phyloP scores from a whole-genome alignment of 1,284 basidiomycete genomes.

The Ceratobasidium sp. region DNA sequence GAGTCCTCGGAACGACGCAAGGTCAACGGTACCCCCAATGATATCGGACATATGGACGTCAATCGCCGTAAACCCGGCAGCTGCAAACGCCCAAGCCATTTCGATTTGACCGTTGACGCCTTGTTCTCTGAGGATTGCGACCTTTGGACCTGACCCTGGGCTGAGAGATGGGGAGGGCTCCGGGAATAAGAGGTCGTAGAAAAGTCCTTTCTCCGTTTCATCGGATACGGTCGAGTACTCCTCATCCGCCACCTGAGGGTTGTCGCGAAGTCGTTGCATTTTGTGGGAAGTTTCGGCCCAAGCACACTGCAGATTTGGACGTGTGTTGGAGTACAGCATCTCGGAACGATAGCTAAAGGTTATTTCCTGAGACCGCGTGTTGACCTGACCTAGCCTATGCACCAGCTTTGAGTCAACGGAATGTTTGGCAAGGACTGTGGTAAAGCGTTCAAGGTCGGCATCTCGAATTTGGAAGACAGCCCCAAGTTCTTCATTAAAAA shows the following conservation, averaged over 20 bases:
- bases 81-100: slow-evolving; percentile 98
- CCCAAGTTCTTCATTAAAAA: slow-evolving; percentile 98
- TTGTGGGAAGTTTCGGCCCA: slow-evolving; percentile 97
- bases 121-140: slow-evolving; percentile 97
- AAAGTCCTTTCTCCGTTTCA: slow-evolving; percentile 75
- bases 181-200: slow-evolving; percentile 67
- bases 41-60: slow-evolving; percentile 99
- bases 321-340: slow-evolving; percentile 74
- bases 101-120: slow-evolving; percentile 98
- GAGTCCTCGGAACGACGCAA: slow-evolving; percentile 84
- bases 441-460: slow-evolving; percentile 71
- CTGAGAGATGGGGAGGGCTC: slow-evolving; percentile 43
- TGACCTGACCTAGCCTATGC: slow-evolving; percentile 81
- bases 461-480: slow-evolving; percentile 89
- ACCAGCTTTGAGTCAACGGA: slow-evolving; percentile 83
- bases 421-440: slow-evolving; percentile 70
- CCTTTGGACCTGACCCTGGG: slow-evolving; percentile 75
- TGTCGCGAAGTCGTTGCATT: slow-evolving; percentile 93
- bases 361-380: slow-evolving; percentile 64
- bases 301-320: slow-evolving; percentile 80
- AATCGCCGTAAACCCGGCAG: slow-evolving; percentile 92
- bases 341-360: slow-evolving; percentile 67
- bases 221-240: slow-evolving; percentile 87
- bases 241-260: slow-evolving; percentile 81
- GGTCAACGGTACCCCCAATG: slow-evolving; percentile 75